A percentile compares a stretch with the other conserved stretches of the same genome.
These are phyloP conservation scores for Spergularia marina DNA, from an alignment of 148 eudicot genomes.

Conservation along the genomic window DNA sequence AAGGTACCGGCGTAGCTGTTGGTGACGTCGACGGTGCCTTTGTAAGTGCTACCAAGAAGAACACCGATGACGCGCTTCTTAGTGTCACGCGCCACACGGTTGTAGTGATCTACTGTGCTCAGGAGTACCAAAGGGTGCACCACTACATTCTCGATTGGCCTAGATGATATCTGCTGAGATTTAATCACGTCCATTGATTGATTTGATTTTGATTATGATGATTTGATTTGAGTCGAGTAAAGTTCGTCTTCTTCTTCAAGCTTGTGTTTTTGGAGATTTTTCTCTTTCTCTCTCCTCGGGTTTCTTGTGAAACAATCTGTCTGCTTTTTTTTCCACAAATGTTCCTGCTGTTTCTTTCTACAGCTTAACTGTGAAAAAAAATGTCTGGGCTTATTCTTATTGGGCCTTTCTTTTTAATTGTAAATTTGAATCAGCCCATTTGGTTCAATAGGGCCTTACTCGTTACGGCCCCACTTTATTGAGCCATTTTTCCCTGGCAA, in stretches of 20 bases:
- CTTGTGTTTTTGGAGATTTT: neutral
- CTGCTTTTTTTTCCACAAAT: neutral
- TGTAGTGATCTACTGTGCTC: constrained; percentile 95
- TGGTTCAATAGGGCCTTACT: too few species aligned
- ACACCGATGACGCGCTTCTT: constrained; percentile 92
- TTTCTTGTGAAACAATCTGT: constrained; percentile 7
- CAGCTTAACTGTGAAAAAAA: neutral
- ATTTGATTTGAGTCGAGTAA: neutral
- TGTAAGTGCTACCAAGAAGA: constrained; percentile 67
- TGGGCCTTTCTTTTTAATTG: too few species aligned
- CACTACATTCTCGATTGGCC: constrained; percentile 82
- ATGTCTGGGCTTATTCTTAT: too few species aligned
- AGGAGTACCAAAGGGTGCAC: constrained; percentile 91
- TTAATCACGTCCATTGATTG: constrained; percentile 85
- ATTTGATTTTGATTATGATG: neutral
- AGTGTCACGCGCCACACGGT: constrained; percentile 94
- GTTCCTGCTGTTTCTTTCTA: neutral
- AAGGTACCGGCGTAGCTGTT: constrained; percentile 79
- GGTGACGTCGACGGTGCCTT: constrained; percentile 85
- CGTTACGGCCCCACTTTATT: too few species aligned
- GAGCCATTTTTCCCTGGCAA: too few species aligned
- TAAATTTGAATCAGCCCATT: too few species aligned
- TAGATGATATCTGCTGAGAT: constrained; percentile 72
- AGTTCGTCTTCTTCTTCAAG: neutral
- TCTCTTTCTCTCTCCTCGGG: neutral